Percentiles rank a stretch among this genome's conserved stretches.
Conservation (phyloP, 2,329 filamentous ascomycete species). For the Diplocarpon mali region DNA sequence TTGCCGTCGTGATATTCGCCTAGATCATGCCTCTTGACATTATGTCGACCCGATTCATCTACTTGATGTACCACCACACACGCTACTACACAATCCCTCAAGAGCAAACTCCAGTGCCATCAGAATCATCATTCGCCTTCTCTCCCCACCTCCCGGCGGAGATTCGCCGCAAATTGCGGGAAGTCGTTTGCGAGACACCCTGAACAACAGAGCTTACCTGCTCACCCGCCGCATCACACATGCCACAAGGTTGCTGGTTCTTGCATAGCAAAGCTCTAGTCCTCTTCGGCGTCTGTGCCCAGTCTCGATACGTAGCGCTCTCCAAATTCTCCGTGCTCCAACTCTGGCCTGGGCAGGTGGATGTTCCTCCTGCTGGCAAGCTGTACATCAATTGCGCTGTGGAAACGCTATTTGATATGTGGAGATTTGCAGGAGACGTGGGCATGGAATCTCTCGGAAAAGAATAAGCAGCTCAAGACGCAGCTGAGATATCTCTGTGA, state of each 20-base stretch:
- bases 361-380: neutral
- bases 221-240: constrained; percentile 5
- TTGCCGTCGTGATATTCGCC: neutral
- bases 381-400: constrained; percentile 13
- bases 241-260: constrained; percentile 11
- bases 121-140: constrained; percentile 6
- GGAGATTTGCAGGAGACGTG: constrained; percentile 2
- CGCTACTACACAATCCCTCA: constrained; percentile 5
- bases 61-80: constrained; percentile 13
- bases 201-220: constrained; percentile 12
- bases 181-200: constrained; percentile 6
- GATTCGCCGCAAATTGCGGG: constrained; percentile 15
- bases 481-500: constrained; percentile 9
- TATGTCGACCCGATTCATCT: constrained; percentile 8
- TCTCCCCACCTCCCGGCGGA: constrained; percentile 14
- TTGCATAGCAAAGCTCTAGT: constrained; percentile 11
- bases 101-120: neutral
- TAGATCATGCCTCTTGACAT: neutral
- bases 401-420: constrained; percentile 10
- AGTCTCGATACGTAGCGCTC: constrained; percentile 14
- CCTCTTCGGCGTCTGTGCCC: constrained; percentile 15
- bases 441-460: constrained; percentile 7
- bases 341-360: constrained; percentile 15
- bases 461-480: constrained; percentile 10
- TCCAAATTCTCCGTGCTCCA: constrained; percentile 17